Conservation (phyloP, 129 eudicot genomes). For the Kitagawia praeruptora region DNA sequence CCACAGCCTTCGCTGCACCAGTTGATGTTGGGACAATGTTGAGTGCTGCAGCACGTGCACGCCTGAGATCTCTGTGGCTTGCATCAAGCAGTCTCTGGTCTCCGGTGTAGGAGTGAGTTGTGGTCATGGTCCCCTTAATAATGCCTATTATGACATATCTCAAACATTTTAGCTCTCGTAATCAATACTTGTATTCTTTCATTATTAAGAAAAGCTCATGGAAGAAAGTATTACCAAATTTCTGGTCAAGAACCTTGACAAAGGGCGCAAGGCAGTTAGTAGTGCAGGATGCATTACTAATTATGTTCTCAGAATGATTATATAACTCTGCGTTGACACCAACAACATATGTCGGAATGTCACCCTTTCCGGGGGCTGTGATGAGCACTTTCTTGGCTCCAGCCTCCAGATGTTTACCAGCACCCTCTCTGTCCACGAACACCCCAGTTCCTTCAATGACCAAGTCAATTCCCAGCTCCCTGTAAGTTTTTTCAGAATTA, state of each 20-base stretch:
- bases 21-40: constrained; percentile 98
- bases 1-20: constrained; percentile 98
- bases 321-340: constrained; percentile 84
- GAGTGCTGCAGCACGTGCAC: constrained; percentile 97
- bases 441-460: constrained; percentile 96
- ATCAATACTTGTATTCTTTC: neutral
- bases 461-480: constrained; percentile 82
- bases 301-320: constrained; percentile 59
- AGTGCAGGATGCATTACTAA: constrained; percentile 99
- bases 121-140: constrained; percentile 98
- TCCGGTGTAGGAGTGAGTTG: constrained; percentile 99
- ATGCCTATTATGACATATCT: constrained; percentile 44
- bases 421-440: constrained; percentile 96
- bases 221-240: constrained; percentile 50
- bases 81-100: constrained; percentile 99
- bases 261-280: constrained; percentile 99
- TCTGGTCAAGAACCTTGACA: constrained; percentile 88
- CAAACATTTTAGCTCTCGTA: neutral
- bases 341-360: constrained; percentile 92
- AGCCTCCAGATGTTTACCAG: constrained; percentile 85
- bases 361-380: constrained; percentile 98
- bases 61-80: constrained; percentile 92
- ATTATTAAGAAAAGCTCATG: neutral
- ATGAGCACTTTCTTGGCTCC: constrained; percentile 97
- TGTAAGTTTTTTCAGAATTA: constrained; percentile 14